Evolutionary conservation across 176 grass and related monocot species (phyloP), one percentile per base, ranked within the genome.

Genomic region (Aegilops tauschii): DNA sequence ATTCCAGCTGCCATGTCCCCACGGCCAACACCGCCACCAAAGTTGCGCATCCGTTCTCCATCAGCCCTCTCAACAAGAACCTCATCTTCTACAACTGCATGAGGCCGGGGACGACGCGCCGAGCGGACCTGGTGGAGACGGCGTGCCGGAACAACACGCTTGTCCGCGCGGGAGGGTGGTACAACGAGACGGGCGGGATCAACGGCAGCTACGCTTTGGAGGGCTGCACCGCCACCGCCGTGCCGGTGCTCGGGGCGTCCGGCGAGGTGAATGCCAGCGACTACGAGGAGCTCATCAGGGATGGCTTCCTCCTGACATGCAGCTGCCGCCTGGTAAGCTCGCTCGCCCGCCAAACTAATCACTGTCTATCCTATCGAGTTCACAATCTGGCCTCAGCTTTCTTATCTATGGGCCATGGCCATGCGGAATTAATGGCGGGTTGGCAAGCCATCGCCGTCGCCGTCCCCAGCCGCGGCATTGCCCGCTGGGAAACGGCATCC

Each of bases 81-180:
- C 76, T 90, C 1, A 5, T 90, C 66, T 25, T 90, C 11, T 91
- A 91, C 89, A 7, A 17, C 21, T 91, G 89, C 34, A 17, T 0
- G 18, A 0, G 23, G 17, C 0, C 2, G 65, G 9, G 1, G 4
- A 1, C 0, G 31, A 1, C 2, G 2, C 14, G 1, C 3, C 3
- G 0, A 1, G 5, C 5, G 39, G 45, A 1, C 12, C 79, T 83
- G 7, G 80, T 50, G 67, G 18, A 27, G 7, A 87, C 17, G 58
- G 1, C 0, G 0, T 91, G 89, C 61, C 5, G 7, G 4, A 80
- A 69, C 61, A 12, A 0, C 1, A 75, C 85, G 4, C 61, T 91
- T 1, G 61, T 37, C 1, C 34, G 68, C 35, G 28, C 58, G 3
- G 76, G 32, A 2, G 68, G 16, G 17, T 5, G 5, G 3, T 30